A percentile compares a stretch with the other conserved stretches of the same genome.
Evolutionary conservation across 2,329 filamentous ascomycete species (phyloP).

Genomic region (Lachnellula arida): DNA sequence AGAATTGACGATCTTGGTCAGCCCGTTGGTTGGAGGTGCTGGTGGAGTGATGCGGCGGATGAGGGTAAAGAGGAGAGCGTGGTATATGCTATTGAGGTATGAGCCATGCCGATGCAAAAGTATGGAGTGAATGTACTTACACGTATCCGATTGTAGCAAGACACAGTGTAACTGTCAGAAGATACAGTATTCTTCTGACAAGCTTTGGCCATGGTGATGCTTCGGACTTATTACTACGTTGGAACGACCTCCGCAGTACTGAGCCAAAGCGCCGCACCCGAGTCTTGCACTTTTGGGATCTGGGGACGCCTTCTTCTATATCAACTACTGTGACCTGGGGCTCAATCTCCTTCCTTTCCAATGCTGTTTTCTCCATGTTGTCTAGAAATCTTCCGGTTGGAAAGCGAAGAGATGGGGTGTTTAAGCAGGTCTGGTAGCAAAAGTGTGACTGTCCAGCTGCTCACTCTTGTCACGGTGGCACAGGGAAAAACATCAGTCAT

Average conservation of each 20-base stretch:
- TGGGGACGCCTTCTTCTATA: slow-evolving; percentile 7
- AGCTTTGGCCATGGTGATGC: slow-evolving; percentile 15
- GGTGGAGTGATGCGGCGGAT: slow-evolving; percentile 40
- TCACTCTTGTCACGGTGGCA: neutral
- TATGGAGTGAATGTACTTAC: slow-evolving; percentile 3
- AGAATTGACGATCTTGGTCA: slow-evolving; percentile 12
- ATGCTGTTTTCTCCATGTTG: neutral
- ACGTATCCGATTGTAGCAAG: slow-evolving; percentile 7
- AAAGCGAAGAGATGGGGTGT: neutral
- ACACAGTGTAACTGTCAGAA: slow-evolving; percentile 1
- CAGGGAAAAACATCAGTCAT: neutral
- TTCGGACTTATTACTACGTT: slow-evolving; percentile 1
- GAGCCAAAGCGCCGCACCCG: neutral
- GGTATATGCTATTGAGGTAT: slow-evolving; percentile 9
- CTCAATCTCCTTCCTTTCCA: neutral
- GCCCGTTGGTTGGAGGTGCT: slow-evolving; percentile 44
- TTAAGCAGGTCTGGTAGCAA: neutral
- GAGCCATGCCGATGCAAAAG: neutral
- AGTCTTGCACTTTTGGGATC: neutral
- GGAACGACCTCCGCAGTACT: slow-evolving; percentile 1
- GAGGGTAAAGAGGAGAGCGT: slow-evolving; percentile 13
- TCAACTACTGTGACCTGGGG: slow-evolving; percentile 1
- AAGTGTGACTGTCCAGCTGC: neutral
- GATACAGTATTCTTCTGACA: slow-evolving; percentile 6
- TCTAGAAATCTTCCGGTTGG: neutral